A percentile compares a stretch with the other conserved stretches of the same genome.
These are phyloP conservation scores for Pseudocercospora fijiensis DNA, from an alignment of 2,329 filamentous ascomycete genomes.

Conservation along the genomic window DNA sequence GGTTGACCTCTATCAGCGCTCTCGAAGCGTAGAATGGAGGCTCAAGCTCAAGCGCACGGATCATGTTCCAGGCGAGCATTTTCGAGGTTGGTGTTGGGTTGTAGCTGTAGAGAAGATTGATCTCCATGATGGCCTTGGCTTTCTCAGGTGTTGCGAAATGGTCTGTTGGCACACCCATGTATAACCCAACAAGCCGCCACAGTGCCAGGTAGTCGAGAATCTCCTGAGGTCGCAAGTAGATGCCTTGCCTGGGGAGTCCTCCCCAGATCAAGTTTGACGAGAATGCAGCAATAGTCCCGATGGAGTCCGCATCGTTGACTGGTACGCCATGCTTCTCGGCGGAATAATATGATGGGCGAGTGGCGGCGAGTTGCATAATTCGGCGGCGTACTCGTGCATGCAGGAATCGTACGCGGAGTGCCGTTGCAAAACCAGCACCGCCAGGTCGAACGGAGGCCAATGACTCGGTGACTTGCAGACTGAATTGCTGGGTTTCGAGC, in stretches of 20 bases:
- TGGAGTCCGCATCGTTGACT: constrained; percentile 70
- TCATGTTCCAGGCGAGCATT: constrained; percentile 68
- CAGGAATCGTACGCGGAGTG: constrained; percentile 63
- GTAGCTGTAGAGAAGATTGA: constrained; percentile 63
- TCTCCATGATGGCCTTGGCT: constrained; percentile 64
- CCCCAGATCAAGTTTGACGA: constrained; percentile 64
- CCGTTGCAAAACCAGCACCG: constrained; percentile 61
- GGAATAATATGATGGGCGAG: constrained; percentile 60
- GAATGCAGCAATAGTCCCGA: constrained; percentile 68
- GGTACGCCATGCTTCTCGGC: constrained; percentile 58
- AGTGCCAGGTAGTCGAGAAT: constrained; percentile 67
- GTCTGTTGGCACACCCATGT: constrained; percentile 64
- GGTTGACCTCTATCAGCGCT: constrained; percentile 63
- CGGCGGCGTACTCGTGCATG: constrained; percentile 64
- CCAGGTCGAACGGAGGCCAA: constrained; percentile 63
- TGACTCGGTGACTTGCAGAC: constrained; percentile 65
- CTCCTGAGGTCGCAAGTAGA: constrained; percentile 61
- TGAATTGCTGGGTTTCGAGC: constrained; percentile 69
- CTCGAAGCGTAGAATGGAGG: constrained; percentile 63
- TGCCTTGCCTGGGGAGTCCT: constrained; percentile 67
- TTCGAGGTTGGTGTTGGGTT: constrained; percentile 60
- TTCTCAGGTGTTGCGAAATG: constrained; percentile 56
- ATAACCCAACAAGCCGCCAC: constrained; percentile 69
- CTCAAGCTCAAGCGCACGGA: constrained; percentile 60
- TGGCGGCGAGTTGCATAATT: constrained; percentile 57